phyloP scores from a whole-genome alignment of 129 eudicot species.

The Tagetes patula region DNA sequence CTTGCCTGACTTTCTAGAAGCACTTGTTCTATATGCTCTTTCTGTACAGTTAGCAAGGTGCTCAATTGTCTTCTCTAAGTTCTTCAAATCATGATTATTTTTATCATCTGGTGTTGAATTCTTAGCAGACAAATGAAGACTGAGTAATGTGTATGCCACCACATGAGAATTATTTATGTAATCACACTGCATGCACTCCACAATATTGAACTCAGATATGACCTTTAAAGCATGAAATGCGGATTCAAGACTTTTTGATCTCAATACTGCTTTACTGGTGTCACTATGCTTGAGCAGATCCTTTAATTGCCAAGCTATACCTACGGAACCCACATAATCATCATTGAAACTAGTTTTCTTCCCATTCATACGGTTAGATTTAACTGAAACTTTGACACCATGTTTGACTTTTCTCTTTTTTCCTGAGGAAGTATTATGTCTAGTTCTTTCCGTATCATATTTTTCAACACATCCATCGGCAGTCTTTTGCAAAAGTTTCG shows the following conservation, averaged over 20 bases:
- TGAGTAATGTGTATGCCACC: conserved; percentile 61
- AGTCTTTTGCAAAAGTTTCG: conserved; percentile 50
- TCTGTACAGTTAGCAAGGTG: conserved; percentile 61
- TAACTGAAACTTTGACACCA: conserved; percentile 37
- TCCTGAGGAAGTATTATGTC: conserved; percentile 32
- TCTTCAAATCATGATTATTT: conserved; percentile 34
- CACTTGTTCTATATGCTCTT: conserved; percentile 37
- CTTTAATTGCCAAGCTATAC: conserved; percentile 87
- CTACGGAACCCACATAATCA: conserved; percentile 60
- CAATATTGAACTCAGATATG: conserved; percentile 69
- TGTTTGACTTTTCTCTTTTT: conserved; percentile 53
- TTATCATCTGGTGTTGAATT: conserved; percentile 34
- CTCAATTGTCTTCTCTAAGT: conserved; percentile 58
- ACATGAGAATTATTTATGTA: conserved; percentile 44
- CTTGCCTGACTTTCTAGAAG: conserved; percentile 34
- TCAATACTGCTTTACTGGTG: conserved; percentile 50
- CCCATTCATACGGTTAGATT: conserved; percentile 29
- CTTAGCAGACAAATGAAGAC: conserved; percentile 61
- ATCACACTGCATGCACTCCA: conserved; percentile 57
- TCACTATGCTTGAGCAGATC: conserved; percentile 61
- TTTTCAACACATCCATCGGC: conserved; percentile 49
- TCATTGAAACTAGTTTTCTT: conserved; percentile 45
- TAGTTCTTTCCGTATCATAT: conserved; percentile 45
- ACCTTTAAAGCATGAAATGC: conserved; percentile 54
- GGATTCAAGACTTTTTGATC: conserved; percentile 41